These are phyloP conservation scores for Thalassiosira oceanica DNA, from an alignment of 352 stramenopile species.

Conservation along the genomic window DNA sequence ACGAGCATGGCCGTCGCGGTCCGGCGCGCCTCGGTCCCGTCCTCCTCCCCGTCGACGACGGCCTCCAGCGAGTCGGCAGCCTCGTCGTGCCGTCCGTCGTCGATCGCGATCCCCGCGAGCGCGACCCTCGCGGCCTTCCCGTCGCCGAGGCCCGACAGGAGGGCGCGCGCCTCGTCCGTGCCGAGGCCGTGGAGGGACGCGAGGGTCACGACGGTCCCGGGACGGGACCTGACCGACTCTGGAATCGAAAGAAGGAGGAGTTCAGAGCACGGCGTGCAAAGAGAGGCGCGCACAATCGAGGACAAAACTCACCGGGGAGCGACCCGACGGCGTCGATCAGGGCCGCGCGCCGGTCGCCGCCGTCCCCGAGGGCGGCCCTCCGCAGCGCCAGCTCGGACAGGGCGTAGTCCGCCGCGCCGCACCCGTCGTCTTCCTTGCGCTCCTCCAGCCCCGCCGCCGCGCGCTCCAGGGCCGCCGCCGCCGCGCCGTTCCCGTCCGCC, in stretches of 20 bases:
- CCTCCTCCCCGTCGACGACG: conserved; percentile 20
- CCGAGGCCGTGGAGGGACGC: conserved; percentile 27
- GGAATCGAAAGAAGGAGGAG: no score
- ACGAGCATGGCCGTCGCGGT: conserved; percentile 51
- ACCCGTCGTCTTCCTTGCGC: conserved; percentile 41
- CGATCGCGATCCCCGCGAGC: conserved; percentile 48
- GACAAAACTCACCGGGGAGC: no score
- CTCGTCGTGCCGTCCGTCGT: conserved; percentile 48
- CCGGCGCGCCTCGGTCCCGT: conserved; percentile 16
- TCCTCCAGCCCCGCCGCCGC: conserved; percentile 2
- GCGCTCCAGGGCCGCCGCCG: background rate
- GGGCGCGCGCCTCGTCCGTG: conserved; percentile 5
- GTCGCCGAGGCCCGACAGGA: conserved; percentile 24
- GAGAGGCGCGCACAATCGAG: no score
- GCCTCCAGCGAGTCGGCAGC: conserved; percentile 52
- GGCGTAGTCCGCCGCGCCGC: conserved; percentile 13
- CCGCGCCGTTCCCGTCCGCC: background rate
- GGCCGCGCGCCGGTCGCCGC: background rate
- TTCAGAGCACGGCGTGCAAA: no score
- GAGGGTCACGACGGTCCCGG: conserved; percentile 48
- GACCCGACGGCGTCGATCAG: conserved; percentile 51
- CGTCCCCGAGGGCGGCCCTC: conserved; percentile 3
- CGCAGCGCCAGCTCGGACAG: conserved; percentile 44
- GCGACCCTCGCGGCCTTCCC: conserved; percentile 20
- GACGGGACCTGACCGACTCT: conserved; percentile 37